Evolutionary conservation across 179 eudicot species (phyloP).

Genomic region (Beta lomatogona): DNA sequence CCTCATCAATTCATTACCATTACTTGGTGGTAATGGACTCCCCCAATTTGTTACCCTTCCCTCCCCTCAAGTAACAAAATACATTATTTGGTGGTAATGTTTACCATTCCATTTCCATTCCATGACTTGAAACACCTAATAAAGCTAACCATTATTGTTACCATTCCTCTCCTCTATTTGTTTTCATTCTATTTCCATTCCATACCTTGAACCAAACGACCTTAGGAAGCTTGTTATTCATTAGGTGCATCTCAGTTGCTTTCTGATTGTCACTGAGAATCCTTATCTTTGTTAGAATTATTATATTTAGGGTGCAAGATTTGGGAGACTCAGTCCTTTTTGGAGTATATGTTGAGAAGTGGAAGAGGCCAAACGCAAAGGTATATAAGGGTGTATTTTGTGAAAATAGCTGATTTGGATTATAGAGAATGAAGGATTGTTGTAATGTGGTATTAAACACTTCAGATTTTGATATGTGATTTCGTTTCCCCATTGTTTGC

Average conservation of each 20-base stretch:
- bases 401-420: neutral
- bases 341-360: neutral
- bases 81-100: too few relatives aligned
- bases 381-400: neutral
- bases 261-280: neutral
- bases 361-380: neutral
- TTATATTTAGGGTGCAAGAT: neutral
- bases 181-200: too few relatives aligned
- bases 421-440: neutral
- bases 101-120: too few relatives aligned
- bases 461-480: neutral
- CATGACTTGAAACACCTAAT: too few relatives aligned
- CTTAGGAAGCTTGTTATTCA: neutral
- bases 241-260: neutral
- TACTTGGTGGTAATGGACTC: too few relatives aligned
- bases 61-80: too few relatives aligned
- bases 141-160: too few relatives aligned
- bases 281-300: neutral
- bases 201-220: too few relatives aligned
- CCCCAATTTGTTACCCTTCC: too few relatives aligned
- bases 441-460: neutral
- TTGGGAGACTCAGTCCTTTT: neutral
- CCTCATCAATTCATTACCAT: too few relatives aligned
- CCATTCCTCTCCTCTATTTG: too few relatives aligned
- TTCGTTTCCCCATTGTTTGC: neutral